Base-by-base conservation (phyloP, 257 asterid species). In the Nicotiana knightiana region DNA sequence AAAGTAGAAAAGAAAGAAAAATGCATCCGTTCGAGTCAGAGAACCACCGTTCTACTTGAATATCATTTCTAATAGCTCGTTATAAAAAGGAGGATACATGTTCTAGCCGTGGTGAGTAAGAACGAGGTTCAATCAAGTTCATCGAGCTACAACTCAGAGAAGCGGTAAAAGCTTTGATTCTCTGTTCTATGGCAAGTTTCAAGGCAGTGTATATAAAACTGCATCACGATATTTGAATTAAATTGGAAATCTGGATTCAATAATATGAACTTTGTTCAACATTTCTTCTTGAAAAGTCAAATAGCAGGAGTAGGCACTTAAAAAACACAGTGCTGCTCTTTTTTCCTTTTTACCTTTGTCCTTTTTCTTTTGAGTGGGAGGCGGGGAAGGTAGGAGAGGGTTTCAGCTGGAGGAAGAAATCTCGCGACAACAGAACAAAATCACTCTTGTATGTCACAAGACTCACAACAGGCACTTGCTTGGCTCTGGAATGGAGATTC, bases 401-500 rank as follows among this genome's bases (percentile, higher is more conserved):
- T 28, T 54, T 21, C 9, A 35, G 78, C 62, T 73, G 53, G 67
- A 6, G 0, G 32, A 10, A 0, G 21, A 70, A 43, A 17, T 59
- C 59, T n/a, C 8, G 11, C 13, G 33, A 79, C 39, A 48, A 6
- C 26, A 28, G 17, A 68, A 62, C 63, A 81, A 18, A 26, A 39
- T 37, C 66, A 53, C 30, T 51, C 17, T 51, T 39, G 57, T 81
- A 70, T 4, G 12, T 53, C 83, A 43, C 0, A 70, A 43, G 58
- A 67, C 77, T 68, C 53, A 64, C 58, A 59, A 48, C 55, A 48
- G 48, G 80, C 16, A 75, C 51, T 79, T 63, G 75, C 54, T 57
- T 55, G 81, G 67, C 77, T 51, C 67, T 18, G 98, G 93, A 11
- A 87, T 48, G 6, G 89, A 87, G 79, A 93, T 92, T 37, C 93